These are phyloP conservation scores for Huntiella decipiens DNA, from an alignment of 2,329 filamentous ascomycete species.

Conservation along the genomic window DNA sequence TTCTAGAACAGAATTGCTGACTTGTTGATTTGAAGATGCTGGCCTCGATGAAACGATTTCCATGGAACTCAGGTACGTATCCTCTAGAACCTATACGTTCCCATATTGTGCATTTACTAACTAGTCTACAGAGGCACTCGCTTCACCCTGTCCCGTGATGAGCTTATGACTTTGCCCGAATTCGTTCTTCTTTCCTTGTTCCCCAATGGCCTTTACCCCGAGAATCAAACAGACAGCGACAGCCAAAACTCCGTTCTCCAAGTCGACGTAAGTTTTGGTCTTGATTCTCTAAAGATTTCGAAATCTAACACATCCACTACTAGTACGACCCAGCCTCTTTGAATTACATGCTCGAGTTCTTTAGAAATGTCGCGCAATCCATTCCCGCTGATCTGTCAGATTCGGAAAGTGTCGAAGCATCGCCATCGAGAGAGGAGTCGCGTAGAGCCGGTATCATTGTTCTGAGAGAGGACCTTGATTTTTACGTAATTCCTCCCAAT, in stretches of 20 bases:
- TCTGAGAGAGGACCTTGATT: conserved; percentile 85
- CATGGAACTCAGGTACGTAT: conserved; percentile 68
- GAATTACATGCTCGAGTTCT: conserved; percentile 99
- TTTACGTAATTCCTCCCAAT: conserved; percentile 83
- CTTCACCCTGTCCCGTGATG: conserved; percentile 86
- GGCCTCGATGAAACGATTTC: conserved; percentile 86
- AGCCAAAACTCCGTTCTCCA: conserved; percentile 87
- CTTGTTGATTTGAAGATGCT: conserved; percentile 37
- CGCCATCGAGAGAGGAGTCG: conserved; percentile 52
- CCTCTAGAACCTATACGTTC: not conserved
- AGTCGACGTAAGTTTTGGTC: conserved; percentile 62
- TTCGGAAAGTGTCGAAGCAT: conserved; percentile 44
- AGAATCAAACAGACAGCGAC: conserved; percentile 87
- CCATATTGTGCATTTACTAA: conserved; percentile 4
- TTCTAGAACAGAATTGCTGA: conserved; percentile 1
- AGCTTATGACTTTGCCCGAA: conserved; percentile 85
- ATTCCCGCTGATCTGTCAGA: conserved; percentile 36
- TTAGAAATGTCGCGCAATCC: conserved; percentile 88
- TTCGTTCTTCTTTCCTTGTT: conserved; percentile 96
- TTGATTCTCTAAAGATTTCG: not conserved
- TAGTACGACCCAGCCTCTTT: conserved; percentile 94
- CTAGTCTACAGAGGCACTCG: conserved; percentile 53
- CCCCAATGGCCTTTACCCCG: conserved; percentile 91
- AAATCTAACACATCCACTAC: conserved; percentile 1
- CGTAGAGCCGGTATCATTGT: conserved; percentile 96